phyloP scores from a whole-genome alignment of 192 early-diverging fungal species.

The Umbelopsis vinacea region DNA sequence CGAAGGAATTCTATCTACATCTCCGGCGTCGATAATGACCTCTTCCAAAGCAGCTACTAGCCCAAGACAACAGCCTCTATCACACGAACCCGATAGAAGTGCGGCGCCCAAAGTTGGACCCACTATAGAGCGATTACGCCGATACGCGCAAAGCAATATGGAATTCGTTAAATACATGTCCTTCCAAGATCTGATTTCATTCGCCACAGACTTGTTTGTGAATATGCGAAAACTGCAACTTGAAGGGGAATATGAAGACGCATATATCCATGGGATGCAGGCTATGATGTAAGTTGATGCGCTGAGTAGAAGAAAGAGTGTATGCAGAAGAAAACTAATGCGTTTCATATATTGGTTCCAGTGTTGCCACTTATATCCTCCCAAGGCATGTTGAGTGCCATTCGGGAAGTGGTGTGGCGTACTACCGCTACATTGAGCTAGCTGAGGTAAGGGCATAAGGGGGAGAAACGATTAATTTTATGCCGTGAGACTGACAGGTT shows the following conservation, averaged over 20 bases:
- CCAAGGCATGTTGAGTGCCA: neutral
- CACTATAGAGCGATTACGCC: neutral
- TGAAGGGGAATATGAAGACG: slow-evolving; percentile 1
- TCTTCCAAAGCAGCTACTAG: neutral
- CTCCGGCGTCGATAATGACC: neutral
- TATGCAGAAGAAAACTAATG: neutral
- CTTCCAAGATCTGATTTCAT: neutral
- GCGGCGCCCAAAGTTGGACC: neutral
- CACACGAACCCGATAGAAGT: neutral
- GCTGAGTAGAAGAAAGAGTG: neutral
- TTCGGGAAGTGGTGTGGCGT: neutral
- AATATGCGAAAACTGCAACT: neutral
- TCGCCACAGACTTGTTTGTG: neutral
- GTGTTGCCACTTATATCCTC: neutral
- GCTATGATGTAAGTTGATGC: slow-evolving; percentile 5
- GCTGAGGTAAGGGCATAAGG: neutral
- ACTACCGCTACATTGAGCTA: neutral
- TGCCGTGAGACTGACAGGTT: neutral
- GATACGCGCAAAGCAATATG: neutral
- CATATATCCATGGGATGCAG: neutral
- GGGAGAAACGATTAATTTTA: neutral
- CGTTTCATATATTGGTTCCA: neutral
- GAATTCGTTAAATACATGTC: neutral
- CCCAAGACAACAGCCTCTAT: neutral
- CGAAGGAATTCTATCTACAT: neutral